phyloP scores from a whole-genome alignment of 768 basidiomycete genomes.

The Stropharia rugosoannulata region DNA sequence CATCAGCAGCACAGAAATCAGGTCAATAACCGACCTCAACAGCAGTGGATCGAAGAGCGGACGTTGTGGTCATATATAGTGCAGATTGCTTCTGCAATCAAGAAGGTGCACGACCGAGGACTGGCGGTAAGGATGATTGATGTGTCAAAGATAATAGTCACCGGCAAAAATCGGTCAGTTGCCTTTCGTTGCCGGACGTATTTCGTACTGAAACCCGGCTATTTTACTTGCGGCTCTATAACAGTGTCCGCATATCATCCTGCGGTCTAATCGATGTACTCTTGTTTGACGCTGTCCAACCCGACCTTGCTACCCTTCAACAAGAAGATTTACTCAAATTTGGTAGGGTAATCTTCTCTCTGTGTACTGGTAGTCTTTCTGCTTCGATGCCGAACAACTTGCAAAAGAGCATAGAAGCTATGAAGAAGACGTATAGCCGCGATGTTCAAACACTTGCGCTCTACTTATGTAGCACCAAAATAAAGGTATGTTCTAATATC shows the following conservation, averaged over 20 bases:
- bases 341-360: conserved; percentile 76
- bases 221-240: not conserved
- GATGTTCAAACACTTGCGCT: conserved; percentile 82
- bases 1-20: conserved; percentile 19
- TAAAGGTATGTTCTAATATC: conserved; percentile 28
- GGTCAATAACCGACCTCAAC: conserved; percentile 17
- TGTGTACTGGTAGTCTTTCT: conserved; percentile 70
- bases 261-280: conserved; percentile 89
- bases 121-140: conserved; percentile 84
- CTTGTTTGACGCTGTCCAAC: conserved; percentile 64
- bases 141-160: conserved; percentile 82
- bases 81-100: conserved; percentile 87
- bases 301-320: conserved; percentile 57
- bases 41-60: conserved; percentile 63
- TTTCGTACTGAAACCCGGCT: not conserved
- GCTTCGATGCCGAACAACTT: conserved; percentile 62
- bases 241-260: conserved; percentile 80
- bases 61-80: conserved; percentile 91
- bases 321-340: conserved; percentile 91
- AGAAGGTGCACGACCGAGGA: conserved; percentile 78
- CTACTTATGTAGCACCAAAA: conserved; percentile 75
- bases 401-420: conserved; percentile 71
- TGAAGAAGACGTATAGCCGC: conserved; percentile 70
- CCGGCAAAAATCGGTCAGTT: conserved; percentile 80
- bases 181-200: not conserved